Evolutionary conservation across 2,329 filamentous ascomycete genomes (phyloP).

Genomic region (Talaromyces sp.): DNA sequence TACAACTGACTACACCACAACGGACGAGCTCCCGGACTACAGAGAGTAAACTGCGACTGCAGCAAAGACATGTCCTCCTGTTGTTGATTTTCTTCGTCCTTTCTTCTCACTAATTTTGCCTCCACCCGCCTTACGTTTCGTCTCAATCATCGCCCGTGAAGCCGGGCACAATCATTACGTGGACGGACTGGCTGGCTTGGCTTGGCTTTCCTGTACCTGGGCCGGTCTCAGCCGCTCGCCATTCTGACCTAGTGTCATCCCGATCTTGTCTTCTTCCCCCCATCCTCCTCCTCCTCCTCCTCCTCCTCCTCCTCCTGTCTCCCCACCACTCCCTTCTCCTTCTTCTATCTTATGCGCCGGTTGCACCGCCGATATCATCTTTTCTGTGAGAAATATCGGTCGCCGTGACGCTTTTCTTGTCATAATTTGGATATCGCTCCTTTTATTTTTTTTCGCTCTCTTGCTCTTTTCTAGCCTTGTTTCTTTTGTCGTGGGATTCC

Average conservation of each 20-base stretch:
- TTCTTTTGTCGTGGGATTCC: neutral
- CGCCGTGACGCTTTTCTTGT: constrained; percentile 4
- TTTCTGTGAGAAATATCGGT: neutral
- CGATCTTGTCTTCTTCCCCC: neutral
- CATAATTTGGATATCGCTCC: neutral
- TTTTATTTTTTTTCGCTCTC: constrained; percentile 6
- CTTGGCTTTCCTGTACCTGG: constrained; percentile 8
- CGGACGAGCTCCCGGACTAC: neutral
- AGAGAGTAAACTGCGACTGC: neutral
- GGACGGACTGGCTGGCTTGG: constrained; percentile 5
- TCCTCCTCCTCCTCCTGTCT: constrained; percentile 14
- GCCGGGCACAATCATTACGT: constrained; percentile 6
- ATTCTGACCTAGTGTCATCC: neutral
- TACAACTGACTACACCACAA: neutral
- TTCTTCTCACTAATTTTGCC: neutral
- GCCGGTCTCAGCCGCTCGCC: constrained; percentile 13
- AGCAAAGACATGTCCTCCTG: constrained; percentile 4
- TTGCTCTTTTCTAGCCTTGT: neutral
- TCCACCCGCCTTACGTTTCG: constrained; percentile 6
- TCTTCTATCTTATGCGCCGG: constrained; percentile 18
- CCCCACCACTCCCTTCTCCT: neutral
- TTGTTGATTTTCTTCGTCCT: neutral
- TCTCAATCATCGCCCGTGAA: constrained; percentile 8
- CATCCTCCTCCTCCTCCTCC: constrained; percentile 6
- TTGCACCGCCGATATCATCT: constrained; percentile 4